Percentiles rank a stretch among this genome's conserved stretches.
phyloP scores from a whole-genome alignment of 1,139 yeast species.

The Groenewaldozyma sp. region DNA sequence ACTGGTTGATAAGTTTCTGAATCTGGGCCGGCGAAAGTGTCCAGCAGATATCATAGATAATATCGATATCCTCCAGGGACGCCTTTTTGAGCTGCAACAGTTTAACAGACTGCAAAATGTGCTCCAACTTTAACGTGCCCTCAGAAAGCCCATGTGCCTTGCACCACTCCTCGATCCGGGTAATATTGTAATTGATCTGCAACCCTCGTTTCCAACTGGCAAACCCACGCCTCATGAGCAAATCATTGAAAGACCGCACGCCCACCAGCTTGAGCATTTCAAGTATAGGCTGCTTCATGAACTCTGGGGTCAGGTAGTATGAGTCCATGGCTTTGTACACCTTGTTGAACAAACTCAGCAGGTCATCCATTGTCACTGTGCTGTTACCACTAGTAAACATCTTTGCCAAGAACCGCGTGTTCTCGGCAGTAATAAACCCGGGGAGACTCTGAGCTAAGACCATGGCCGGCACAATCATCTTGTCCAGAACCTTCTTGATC shows the following conservation, averaged over 20 bases:
- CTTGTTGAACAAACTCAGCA: conserved; percentile 78
- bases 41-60: conserved; percentile 91
- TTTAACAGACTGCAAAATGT: conserved; percentile 89
- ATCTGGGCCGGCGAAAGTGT: conserved; percentile 89
- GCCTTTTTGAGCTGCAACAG: conserved; percentile 85
- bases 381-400: conserved; percentile 55
- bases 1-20: conserved; percentile 83
- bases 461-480: conserved; percentile 89
- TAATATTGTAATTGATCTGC: conserved; percentile 91
- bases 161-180: conserved; percentile 98
- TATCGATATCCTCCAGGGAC: conserved; percentile 83
- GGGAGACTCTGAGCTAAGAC: conserved; percentile 92
- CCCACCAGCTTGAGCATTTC: conserved; percentile 84
- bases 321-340: conserved; percentile 93
- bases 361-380: conserved; percentile 90
- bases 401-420: conserved; percentile 75
- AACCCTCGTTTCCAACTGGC: conserved; percentile 97
- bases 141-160: conserved; percentile 88
- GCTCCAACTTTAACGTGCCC: conserved; percentile 80
- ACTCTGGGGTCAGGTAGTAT: conserved; percentile 78
- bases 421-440: conserved; percentile 88
- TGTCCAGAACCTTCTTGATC: conserved; percentile 82
- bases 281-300: conserved; percentile 74
- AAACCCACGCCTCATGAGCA: conserved; percentile 90
- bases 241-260: conserved; percentile 90